Percentiles rank a stretch among this genome's conserved stretches.
Evolutionary conservation across 306 rosid genomes (phyloP).

Genomic region (Trifolium dubium): DNA sequence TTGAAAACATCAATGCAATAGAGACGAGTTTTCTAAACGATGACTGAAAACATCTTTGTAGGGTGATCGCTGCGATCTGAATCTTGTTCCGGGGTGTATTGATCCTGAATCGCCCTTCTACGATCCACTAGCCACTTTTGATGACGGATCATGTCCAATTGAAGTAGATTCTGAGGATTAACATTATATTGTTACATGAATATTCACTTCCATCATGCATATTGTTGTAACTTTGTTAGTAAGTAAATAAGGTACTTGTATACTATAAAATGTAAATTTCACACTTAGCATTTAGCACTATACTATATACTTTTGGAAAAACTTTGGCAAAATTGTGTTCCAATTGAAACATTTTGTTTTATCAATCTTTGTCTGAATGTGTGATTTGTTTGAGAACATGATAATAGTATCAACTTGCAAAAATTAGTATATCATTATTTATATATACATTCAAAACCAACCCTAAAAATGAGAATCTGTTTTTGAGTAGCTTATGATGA

Average conservation of each 20-base stretch:
- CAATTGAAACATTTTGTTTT: too few species aligned
- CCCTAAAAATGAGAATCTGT: too few species aligned
- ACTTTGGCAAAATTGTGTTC: too few species aligned
- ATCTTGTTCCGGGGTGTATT: constrained; percentile 76
- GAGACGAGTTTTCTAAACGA: constrained; percentile 5
- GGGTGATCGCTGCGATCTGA: constrained; percentile 86
- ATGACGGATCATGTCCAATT: constrained; percentile 80
- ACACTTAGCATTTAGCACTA: constrained; percentile 16
- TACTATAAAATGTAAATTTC: constrained; percentile 34
- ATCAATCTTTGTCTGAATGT: too few species aligned
- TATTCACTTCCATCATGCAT: constrained; percentile 18
- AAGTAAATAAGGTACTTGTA: constrained; percentile 29
- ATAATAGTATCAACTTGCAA: too few species aligned
- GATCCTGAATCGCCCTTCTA: constrained; percentile 73
- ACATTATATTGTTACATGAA: constrained; percentile 24
- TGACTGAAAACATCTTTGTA: constrained; percentile 43
- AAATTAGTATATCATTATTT: too few species aligned
- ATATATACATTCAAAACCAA: too few species aligned
- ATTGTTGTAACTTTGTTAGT: constrained; percentile 19
- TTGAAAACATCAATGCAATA: background rate
- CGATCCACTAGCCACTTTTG: constrained; percentile 86
- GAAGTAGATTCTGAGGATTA: constrained; percentile 58
- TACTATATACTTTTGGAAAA: background rate
- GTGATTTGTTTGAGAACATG: too few species aligned
- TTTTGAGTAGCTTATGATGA: too few species aligned